Conservation (phyloP, 768 basidiomycete species). For the Kwoniella dendrophila region DNA sequence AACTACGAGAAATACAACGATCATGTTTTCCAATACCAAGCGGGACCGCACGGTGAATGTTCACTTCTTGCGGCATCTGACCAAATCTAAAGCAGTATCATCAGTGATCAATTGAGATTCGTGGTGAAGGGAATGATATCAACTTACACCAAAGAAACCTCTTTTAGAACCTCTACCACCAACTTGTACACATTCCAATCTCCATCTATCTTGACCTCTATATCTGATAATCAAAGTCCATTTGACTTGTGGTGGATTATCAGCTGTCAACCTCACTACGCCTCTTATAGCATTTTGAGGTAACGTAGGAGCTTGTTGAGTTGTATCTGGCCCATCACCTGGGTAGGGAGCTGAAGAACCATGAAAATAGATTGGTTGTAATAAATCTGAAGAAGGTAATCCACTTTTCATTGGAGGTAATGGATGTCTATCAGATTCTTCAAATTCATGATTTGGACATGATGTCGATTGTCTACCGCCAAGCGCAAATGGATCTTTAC, state of each 20-base stretch:
- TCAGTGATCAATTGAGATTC: slow-evolving; percentile 1
- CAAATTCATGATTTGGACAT: background rate
- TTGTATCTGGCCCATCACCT: too few relatives aligned
- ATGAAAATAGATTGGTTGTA: slow-evolving; percentile 46
- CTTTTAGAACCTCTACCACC: slow-evolving; percentile 48
- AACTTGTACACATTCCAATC: slow-evolving; percentile 49
- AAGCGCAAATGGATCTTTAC: slow-evolving; percentile 10
- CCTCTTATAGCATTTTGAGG: slow-evolving; percentile 39
- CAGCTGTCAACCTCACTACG: slow-evolving; percentile 45
- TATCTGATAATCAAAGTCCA: slow-evolving; percentile 53
- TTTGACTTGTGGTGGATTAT: slow-evolving; percentile 51
- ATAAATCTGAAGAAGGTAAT: slow-evolving; percentile 35
- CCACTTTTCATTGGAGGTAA: slow-evolving; percentile 28
- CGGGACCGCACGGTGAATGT: slow-evolving; percentile 49
- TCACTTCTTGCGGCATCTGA: slow-evolving; percentile 41
- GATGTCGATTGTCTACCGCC: background rate
- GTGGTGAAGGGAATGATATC: background rate
- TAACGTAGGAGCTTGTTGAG: slow-evolving; percentile 21
- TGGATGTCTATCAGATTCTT: background rate
- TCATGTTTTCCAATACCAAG: slow-evolving; percentile 46
- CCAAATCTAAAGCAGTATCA: slow-evolving; percentile 36
- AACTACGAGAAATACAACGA: too few relatives aligned
- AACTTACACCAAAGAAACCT: slow-evolving; percentile 52
- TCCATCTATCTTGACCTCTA: slow-evolving; percentile 53
- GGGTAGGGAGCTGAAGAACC: slow-evolving; percentile 31